Conservation (phyloP, 2,329 filamentous ascomycete genomes). For the Exophiala sp. region DNA sequence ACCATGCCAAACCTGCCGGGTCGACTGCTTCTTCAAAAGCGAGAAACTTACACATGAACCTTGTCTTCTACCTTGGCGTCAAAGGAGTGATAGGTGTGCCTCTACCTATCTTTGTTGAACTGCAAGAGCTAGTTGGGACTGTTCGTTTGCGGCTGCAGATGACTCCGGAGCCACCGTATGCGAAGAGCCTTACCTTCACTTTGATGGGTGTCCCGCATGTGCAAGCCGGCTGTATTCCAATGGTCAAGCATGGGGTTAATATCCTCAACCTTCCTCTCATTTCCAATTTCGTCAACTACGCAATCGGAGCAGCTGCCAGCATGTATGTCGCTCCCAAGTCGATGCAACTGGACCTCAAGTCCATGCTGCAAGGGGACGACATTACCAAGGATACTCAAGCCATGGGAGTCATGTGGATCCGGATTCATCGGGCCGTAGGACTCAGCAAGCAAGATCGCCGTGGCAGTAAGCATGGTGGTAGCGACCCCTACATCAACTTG, state of each 20-base stretch:
- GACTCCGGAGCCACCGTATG: conserved; percentile 82
- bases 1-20: conserved; percentile 73
- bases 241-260: conserved; percentile 86
- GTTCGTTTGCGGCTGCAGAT: conserved; percentile 76
- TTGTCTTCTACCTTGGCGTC: conserved; percentile 88
- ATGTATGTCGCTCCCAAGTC: conserved; percentile 95
- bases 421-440: conserved; percentile 79
- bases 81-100: conserved; percentile 85
- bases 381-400: conserved; percentile 81
- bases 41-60: conserved; percentile 93
- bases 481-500: conserved; percentile 91
- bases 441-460: conserved; percentile 86
- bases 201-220: conserved; percentile 91
- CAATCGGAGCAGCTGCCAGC: conserved; percentile 76
- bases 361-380: conserved; percentile 84
- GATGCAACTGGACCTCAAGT: conserved; percentile 83
- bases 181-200: conserved; percentile 87
- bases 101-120: conserved; percentile 79
- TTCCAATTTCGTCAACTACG: conserved; percentile 94
- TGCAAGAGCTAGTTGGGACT: conserved; percentile 86
- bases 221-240: conserved; percentile 80
- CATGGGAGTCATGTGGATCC: conserved; percentile 82
- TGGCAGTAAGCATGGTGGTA: conserved; percentile 77
- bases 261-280: conserved; percentile 87
- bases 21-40: conserved; percentile 70